Conservation (phyloP, 2,329 filamentous ascomycete genomes). For the Penicillium freii region DNA sequence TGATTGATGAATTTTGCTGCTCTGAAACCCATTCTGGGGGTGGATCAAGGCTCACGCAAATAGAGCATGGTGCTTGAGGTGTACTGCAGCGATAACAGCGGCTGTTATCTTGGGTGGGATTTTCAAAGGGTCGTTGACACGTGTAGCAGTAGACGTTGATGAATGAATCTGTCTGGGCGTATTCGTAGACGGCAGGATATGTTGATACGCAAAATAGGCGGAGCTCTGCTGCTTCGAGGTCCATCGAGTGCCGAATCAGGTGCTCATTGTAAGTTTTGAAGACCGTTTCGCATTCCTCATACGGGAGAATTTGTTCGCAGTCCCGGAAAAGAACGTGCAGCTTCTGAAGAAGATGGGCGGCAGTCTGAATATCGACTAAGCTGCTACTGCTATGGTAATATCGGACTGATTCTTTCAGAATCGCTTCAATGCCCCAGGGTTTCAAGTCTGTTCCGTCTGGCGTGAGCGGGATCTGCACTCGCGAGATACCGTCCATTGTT, state of each 20-base stretch:
- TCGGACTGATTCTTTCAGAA: conserved; percentile 41
- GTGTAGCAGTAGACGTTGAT: conserved; percentile 56
- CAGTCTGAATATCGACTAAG: conserved; percentile 41
- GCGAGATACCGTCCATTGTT: conserved; percentile 23
- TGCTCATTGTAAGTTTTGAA: conserved; percentile 59
- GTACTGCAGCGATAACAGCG: conserved; percentile 52
- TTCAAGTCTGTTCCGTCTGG: conserved; percentile 32
- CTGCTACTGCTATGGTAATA: conserved; percentile 40
- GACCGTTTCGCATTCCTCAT: conserved; percentile 54
- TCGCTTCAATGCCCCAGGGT: conserved; percentile 41
- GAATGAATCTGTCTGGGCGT: conserved; percentile 54
- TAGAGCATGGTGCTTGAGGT: conserved; percentile 41
- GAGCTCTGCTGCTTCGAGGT: conserved; percentile 53
- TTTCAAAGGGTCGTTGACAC: conserved; percentile 57
- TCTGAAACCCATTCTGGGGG: conserved; percentile 41
- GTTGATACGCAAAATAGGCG: conserved; percentile 55
- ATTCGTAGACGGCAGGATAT: conserved; percentile 58
- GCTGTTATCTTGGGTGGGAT: conserved; percentile 48
- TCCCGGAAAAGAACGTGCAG: conserved; percentile 40
- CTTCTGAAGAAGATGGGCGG: conserved; percentile 44
- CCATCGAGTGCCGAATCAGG: conserved; percentile 47
- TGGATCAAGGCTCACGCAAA: conserved; percentile 44
- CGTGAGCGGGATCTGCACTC: conserved; percentile 32
- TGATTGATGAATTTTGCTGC: conserved; percentile 15
- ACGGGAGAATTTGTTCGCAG: conserved; percentile 40